Evolutionary conservation across 2,329 filamentous ascomycete species (phyloP).

Genomic region (Neopestalotiopsis clavispora): DNA sequence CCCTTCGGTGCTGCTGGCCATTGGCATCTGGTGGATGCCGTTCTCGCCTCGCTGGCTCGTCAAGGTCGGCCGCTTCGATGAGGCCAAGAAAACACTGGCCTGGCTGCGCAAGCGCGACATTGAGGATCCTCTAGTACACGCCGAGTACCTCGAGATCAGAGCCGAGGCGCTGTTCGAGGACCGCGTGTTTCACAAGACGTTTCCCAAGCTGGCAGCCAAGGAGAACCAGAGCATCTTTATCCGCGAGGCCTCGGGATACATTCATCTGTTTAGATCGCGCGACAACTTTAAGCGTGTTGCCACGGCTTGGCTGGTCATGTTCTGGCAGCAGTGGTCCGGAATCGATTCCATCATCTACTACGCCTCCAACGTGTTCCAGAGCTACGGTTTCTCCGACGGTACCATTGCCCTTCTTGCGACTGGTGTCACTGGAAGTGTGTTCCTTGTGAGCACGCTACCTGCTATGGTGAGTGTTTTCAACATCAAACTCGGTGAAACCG

Average conservation of each 20-base stretch:
- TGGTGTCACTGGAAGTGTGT: slow-evolving; percentile 20
- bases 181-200: slow-evolving; percentile 40
- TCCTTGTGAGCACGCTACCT: slow-evolving; percentile 47
- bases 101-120: slow-evolving; percentile 53
- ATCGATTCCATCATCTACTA: slow-evolving; percentile 46
- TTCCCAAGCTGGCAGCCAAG: slow-evolving; percentile 37
- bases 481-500: no score
- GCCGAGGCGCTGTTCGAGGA: slow-evolving; percentile 58
- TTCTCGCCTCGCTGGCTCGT: slow-evolving; percentile 61
- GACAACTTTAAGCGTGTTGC: slow-evolving; percentile 50
- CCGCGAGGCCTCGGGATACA: slow-evolving; percentile 53
- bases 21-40: slow-evolving; percentile 46
- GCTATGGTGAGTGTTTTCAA: slow-evolving; percentile 35
- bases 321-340: slow-evolving; percentile 55
- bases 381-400: slow-evolving; percentile 20
- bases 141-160: slow-evolving; percentile 55
- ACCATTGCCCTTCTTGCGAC: slow-evolving; percentile 21
- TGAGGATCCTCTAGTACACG: slow-evolving; percentile 52
- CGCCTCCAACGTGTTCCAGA: slow-evolving; percentile 48
- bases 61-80: slow-evolving; percentile 49
- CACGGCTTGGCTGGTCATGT: slow-evolving; percentile 57
- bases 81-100: slow-evolving; percentile 51
- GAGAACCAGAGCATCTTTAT: slow-evolving; percentile 41
- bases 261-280: slow-evolving; percentile 50
- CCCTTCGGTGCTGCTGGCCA: slow-evolving; percentile 32